Conservation (phyloP, 495 filamentous ascomycete genomes). For the Xylaria castorea region DNA sequence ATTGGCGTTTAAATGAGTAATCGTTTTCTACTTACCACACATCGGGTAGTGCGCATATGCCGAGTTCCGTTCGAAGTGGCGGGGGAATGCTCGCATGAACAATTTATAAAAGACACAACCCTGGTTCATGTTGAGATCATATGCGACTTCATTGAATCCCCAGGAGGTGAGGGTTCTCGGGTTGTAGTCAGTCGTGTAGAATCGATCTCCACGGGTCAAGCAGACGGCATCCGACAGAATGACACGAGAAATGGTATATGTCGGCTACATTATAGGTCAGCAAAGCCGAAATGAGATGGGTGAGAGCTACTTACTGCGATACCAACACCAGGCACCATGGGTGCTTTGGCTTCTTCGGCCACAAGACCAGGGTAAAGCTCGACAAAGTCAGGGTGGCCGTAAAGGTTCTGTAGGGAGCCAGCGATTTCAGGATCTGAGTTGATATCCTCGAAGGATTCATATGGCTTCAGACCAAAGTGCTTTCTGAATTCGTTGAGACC, state of each 20-base stretch:
- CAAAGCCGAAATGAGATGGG: not conserved
- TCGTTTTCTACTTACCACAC: conserved; percentile 38
- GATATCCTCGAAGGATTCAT: conserved; percentile 84
- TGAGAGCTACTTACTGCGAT: conserved; percentile 55
- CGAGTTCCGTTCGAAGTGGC: conserved; percentile 78
- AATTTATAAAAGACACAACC: conserved; percentile 89
- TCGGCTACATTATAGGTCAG: conserved; percentile 51
- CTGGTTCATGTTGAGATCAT: conserved; percentile 75
- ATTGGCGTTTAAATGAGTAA: not conserved
- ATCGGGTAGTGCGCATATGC: conserved; percentile 91
- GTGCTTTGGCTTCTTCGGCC: conserved; percentile 78
- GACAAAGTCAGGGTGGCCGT: conserved; percentile 72
- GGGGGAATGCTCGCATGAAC: conserved; percentile 78
- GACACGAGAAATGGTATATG: conserved; percentile 81
- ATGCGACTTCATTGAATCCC: conserved; percentile 74
- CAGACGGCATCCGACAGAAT: conserved; percentile 86
- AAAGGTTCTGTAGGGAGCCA: conserved; percentile 72
- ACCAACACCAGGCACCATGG: conserved; percentile 78
- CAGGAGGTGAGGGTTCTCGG: conserved; percentile 82
- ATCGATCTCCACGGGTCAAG: conserved; percentile 85
- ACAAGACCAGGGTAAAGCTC: conserved; percentile 65
- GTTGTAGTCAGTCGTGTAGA: conserved; percentile 79
- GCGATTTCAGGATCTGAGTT: conserved; percentile 74
- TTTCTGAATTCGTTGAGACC: conserved; percentile 87
- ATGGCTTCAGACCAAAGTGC: conserved; percentile 76